Percentiles rank a stretch among this genome's conserved stretches.
phyloP scores from a whole-genome alignment of 495 filamentous ascomycete genomes.

The Echria macrotheca region DNA sequence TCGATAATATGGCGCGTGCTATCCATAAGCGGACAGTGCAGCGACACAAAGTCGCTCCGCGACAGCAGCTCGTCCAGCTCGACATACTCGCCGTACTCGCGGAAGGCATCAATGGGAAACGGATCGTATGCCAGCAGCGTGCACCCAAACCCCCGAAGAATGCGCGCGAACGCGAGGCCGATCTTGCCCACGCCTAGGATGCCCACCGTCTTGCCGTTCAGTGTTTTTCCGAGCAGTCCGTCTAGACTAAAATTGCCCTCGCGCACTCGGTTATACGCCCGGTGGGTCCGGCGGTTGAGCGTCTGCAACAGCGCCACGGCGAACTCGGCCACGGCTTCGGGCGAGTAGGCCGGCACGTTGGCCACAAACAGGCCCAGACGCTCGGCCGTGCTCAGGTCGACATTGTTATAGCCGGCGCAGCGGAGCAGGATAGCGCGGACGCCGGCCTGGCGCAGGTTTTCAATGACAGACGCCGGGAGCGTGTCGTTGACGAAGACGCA shows the following conservation, averaged over 20 bases:
- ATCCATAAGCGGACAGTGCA: conserved; percentile 62
- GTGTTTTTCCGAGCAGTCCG: conserved; percentile 55
- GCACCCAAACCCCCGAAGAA: conserved; percentile 61
- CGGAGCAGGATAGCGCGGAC: conserved; percentile 57
- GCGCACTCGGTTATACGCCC: conserved; percentile 65
- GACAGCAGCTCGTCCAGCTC: conserved; percentile 50
- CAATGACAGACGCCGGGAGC: conserved; percentile 46
- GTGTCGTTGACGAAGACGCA: conserved; percentile 71
- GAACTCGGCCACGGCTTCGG: conserved; percentile 70
- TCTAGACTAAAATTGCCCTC: conserved; percentile 68
- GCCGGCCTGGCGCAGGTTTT: conserved; percentile 41
- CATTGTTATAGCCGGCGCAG: conserved; percentile 68
- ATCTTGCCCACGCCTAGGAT: conserved; percentile 53
- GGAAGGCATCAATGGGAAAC: conserved; percentile 42
- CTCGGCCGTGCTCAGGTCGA: conserved; percentile 54
- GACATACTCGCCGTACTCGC: conserved; percentile 49
- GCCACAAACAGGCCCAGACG: conserved; percentile 57
- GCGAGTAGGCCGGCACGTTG: conserved; percentile 63
- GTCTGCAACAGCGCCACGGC: conserved; percentile 62
- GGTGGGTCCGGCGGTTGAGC: conserved; percentile 65
- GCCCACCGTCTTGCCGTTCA: conserved; percentile 57
- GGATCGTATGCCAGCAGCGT: conserved; percentile 55
- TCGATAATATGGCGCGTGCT: conserved; percentile 58
- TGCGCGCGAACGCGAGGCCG: conserved; percentile 45
- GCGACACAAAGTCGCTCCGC: conserved; percentile 53